Base-by-base conservation (phyloP, 75 land plant species). In the Azolla pinnata region DNA sequence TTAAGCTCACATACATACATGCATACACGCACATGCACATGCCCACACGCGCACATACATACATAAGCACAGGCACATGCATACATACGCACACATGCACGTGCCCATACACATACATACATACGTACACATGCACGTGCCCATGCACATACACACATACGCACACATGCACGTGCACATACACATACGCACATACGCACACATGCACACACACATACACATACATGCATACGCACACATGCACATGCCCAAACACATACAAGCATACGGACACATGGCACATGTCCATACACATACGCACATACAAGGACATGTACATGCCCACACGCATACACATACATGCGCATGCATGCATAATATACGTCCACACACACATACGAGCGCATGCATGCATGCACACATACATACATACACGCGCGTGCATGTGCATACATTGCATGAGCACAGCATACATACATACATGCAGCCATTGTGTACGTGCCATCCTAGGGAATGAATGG, bases 181-280 rank as follows among this genome's bases (percentile, higher is more conserved):
- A 33, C 61, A 59, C 45, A 34, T 48, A 33, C 45, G 31, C 61
- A 59, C 45, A 17, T 48, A 33, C 46, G 31, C 61, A 55, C 17
- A 26, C 61, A 59, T 48, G 34, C 45, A 40, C 61, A 59, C 61
- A 33, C 51, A 59, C 45, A 25, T 48, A 55, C 61, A 33, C 61
- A 59, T 48, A 33, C 45, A 25, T 31, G 34, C 61, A 59, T n/a
- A 59, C 61, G 34, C 45, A 34, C 61, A 59, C 45, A 59, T 26
- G 34, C 61, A 59, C 45, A 59, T 48, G 25, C 61, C 31, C 61
- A 59, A 47, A 59, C 61, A 59, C 61, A 59, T 48, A 59, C 45
- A 59, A 19, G 34, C 45, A 59, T 48, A 59, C 45, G 25, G 23
- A 59, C n/a, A n/a, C n/a, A n/a, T n/a, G n/a, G n/a, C 61, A 59